Evolutionary conservation across 805 yeast species (phyloP).

Genomic region (Diddensiella caesifluorescens): DNA sequence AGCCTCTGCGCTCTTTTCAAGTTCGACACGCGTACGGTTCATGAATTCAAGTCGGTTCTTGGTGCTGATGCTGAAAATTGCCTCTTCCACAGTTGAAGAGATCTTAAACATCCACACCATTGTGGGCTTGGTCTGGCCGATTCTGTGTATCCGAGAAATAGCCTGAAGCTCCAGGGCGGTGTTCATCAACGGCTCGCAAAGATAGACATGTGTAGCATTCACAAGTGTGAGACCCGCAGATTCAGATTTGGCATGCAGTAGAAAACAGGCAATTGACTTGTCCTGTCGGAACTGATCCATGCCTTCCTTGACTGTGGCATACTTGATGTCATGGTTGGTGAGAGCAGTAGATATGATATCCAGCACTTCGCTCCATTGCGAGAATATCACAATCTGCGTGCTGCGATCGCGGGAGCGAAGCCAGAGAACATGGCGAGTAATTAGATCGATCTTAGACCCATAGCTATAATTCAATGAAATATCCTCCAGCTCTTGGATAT

Average conservation of each 20-base stretch:
- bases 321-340: conserved; percentile 49
- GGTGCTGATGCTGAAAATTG: conserved; percentile 65
- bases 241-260: conserved; percentile 78
- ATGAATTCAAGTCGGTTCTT: conserved; percentile 44
- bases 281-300: conserved; percentile 58
- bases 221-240: conserved; percentile 86
- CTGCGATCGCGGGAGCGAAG: conserved; percentile 50
- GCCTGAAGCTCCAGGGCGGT: conserved; percentile 88
- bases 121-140: conserved; percentile 79
- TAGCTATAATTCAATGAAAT: conserved; percentile 44
- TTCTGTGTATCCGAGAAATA: conserved; percentile 83
- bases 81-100: conserved; percentile 81
- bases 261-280: conserved; percentile 68
- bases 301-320: conserved; percentile 47
- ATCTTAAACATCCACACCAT: conserved; percentile 91
- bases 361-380: conserved; percentile 82
- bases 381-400: conserved; percentile 79
- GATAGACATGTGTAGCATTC: conserved; percentile 86
- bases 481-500: conserved; percentile 35
- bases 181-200: conserved; percentile 90
- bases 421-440: conserved; percentile 65
- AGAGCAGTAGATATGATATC: conserved; percentile 63
- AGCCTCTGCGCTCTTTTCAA: neutral
- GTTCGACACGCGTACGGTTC: conserved; percentile 7
- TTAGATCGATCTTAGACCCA: conserved; percentile 84